phyloP scores from a whole-genome alignment of 2,329 filamentous ascomycete genomes.

The Cladorrhinum sp. region DNA sequence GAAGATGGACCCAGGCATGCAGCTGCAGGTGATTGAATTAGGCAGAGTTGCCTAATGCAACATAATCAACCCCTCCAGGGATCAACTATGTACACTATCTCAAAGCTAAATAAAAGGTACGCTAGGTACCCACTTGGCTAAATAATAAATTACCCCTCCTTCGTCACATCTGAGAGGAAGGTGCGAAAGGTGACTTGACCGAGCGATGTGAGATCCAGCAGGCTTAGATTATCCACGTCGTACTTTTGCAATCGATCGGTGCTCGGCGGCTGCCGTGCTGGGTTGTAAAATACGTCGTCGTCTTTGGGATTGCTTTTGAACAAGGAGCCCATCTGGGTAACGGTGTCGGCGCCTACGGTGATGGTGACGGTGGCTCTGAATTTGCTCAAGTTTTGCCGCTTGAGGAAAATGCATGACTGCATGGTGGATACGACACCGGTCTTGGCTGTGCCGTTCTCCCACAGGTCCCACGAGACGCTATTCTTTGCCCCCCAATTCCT shows the following conservation, averaged over 20 bases:
- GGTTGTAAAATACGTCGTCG: slow-evolving; percentile 6
- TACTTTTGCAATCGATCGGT: slow-evolving; percentile 3
- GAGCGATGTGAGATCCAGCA: background rate
- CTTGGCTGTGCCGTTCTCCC: slow-evolving; percentile 3
- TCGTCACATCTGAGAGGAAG: background rate
- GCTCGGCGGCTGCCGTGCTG: background rate
- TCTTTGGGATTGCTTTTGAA: background rate
- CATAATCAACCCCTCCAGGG: no score
- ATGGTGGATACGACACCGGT: background rate
- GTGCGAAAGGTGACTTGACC: background rate
- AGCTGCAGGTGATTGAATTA: no score
- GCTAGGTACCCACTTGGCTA: no score
- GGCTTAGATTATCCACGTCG: background rate
- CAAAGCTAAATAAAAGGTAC: no score
- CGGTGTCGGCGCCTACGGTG: slow-evolving; percentile 1
- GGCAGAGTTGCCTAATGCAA: no score
- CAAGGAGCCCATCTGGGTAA: background rate
- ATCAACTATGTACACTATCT: no score
- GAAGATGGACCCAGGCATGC: no score
- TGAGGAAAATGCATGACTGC: slow-evolving; percentile 1
- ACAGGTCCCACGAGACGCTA: slow-evolving; percentile 2
- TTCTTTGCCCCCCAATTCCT: slow-evolving; percentile 8
- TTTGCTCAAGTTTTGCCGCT: background rate
- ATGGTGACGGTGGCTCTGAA: slow-evolving; percentile 7
- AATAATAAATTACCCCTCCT: background rate